Percentiles rank a stretch among this genome's conserved stretches.
These are phyloP conservation scores for Apiospora saccharicola DNA, from an alignment of 2,329 filamentous ascomycete genomes.

Conservation along the genomic window DNA sequence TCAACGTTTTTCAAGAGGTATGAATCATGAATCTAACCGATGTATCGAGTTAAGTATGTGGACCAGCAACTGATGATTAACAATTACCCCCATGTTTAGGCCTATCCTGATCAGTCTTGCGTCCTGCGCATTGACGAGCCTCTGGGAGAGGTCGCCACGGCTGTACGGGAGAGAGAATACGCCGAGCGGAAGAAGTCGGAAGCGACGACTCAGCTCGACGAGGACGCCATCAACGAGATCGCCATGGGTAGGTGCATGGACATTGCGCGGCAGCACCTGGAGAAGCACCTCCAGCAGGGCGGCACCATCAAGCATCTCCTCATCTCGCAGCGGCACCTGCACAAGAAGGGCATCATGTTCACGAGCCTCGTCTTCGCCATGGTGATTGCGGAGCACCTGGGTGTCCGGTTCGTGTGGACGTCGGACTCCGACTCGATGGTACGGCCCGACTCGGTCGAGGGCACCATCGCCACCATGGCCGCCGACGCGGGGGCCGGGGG, in stretches of 20 bases:
- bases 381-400: conserved; percentile 41
- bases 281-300: conserved; percentile 16
- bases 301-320: conserved; percentile 25
- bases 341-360: conserved; percentile 50
- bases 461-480: conserved; percentile 40
- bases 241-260: conserved; percentile 26
- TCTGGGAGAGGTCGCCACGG: conserved; percentile 37
- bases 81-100: conserved; percentile 26
- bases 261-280: conserved; percentile 23
- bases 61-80: background rate
- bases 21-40: no score
- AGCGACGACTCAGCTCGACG: background rate
- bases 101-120: conserved; percentile 35
- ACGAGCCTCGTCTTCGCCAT: conserved; percentile 45
- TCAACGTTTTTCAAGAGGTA: conserved; percentile 36
- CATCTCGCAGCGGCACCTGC: conserved; percentile 43
- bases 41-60: no score
- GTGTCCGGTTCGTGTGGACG: conserved; percentile 46
- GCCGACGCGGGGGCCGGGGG: conserved; percentile 43
- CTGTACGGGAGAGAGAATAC: conserved; percentile 28
- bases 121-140: conserved; percentile 38
- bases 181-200: conserved; percentile 22
- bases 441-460: conserved; percentile 38
- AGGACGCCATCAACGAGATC: conserved; percentile 25
- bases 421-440: conserved; percentile 47